Conservation (phyloP, 805 yeast species). For the Starmerella etchellsii region DNA sequence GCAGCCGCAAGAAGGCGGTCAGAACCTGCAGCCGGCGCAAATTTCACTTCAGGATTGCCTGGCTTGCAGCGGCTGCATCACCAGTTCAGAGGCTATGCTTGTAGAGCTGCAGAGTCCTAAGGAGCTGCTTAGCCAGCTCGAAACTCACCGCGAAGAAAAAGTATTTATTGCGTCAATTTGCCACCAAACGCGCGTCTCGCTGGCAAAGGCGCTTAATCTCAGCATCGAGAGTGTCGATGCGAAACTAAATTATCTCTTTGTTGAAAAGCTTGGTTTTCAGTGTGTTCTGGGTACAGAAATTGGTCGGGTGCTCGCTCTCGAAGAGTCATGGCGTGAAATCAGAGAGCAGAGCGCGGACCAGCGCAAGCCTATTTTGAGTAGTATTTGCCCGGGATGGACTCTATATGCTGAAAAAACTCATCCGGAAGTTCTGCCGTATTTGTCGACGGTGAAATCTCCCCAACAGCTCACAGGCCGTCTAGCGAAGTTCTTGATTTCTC, state of each 20-base stretch:
- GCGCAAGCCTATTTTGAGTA: conserved; percentile 45
- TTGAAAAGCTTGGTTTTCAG: conserved; percentile 48
- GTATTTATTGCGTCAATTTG: conserved; percentile 64
- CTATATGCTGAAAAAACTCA: conserved; percentile 92
- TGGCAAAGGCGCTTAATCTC: conserved; percentile 54
- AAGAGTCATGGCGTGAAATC: conserved; percentile 36
- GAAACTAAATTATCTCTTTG: conserved; percentile 45
- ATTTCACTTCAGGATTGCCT: conserved; percentile 84
- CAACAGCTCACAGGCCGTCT: conserved; percentile 84
- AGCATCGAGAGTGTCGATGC: conserved; percentile 47
- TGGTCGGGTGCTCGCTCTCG: conserved; percentile 58
- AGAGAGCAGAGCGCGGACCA: conserved; percentile 13
- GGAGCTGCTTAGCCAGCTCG: conserved; percentile 53
- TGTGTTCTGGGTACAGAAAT: conserved; percentile 75
- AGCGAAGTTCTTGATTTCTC: conserved; percentile 40
- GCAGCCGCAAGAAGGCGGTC: conserved; percentile 54
- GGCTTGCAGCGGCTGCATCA: conserved; percentile 94
- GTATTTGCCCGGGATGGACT: conserved; percentile 94
- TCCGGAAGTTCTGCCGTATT: conserved; percentile 58
- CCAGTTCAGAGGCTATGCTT: conserved; percentile 91
- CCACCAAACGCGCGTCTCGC: conserved; percentile 74
- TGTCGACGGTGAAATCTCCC: conserved; percentile 72
- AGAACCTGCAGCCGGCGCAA: conserved; percentile 51
- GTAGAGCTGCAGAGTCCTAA: conserved; percentile 83
- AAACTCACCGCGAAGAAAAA: conserved; percentile 26